A percentile compares a stretch with the other conserved stretches of the same genome.
phyloP scores from a whole-genome alignment of 768 basidiomycete genomes.

The Amanita exitialis region DNA sequence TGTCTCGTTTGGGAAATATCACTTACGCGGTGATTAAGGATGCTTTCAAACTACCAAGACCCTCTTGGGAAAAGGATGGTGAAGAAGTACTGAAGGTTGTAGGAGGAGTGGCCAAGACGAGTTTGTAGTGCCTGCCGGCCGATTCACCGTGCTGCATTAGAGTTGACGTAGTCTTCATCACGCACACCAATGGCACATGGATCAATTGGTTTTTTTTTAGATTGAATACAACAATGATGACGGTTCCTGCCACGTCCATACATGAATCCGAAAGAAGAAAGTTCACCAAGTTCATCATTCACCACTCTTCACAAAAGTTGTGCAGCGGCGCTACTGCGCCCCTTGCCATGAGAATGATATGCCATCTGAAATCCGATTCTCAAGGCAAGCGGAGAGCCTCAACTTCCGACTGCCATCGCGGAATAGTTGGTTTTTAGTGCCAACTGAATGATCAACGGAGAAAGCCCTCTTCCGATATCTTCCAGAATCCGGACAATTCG shows the following conservation, averaged over 20 bases:
- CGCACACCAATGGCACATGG: too few relatives aligned
- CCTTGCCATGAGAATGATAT: too few relatives aligned
- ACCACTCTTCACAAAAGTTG: background rate
- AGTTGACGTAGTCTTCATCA: background rate
- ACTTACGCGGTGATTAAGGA: background rate
- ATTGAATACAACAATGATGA: too few relatives aligned
- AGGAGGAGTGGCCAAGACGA: background rate
- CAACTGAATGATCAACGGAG: too few relatives aligned
- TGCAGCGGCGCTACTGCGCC: background rate
- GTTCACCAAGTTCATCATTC: background rate
- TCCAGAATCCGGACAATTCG: background rate
- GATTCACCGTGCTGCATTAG: background rate
- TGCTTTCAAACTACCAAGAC: background rate
- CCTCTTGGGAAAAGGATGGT: background rate
- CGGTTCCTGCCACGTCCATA: too few relatives aligned
- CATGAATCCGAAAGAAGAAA: background rate
- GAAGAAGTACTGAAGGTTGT: background rate
- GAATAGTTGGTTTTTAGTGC: too few relatives aligned
- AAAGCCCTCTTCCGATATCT: background rate
- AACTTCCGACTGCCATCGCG: too few relatives aligned
- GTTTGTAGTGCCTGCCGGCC: background rate
- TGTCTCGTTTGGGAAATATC: slow-evolving; percentile 7
- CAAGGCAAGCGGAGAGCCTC: too few relatives aligned
- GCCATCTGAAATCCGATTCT: too few relatives aligned
- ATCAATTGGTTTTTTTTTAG: too few relatives aligned